Base-by-base conservation (phyloP, 2,329 filamentous ascomycete species). In the Claviceps fusiformis region DNA sequence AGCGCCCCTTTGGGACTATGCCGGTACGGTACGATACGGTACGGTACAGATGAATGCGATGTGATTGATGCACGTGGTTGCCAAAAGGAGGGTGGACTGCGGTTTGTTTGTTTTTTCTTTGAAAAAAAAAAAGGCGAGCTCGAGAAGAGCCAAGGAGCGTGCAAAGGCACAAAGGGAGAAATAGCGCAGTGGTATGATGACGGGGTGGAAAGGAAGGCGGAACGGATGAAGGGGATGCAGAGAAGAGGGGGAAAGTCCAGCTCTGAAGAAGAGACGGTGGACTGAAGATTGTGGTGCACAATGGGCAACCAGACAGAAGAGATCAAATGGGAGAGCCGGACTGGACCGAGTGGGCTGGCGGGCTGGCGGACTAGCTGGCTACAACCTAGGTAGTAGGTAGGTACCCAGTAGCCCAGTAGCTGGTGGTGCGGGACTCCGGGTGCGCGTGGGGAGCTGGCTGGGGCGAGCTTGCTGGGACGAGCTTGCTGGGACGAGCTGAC, bases 191-290 rank as follows among this genome's bases (percentile, higher is more conserved):
- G 60, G 62, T 62, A 45, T 39, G 68, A 67, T 69, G 67, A 61
- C 65, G 66, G 66, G 63, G 61, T 62, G 67, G 68, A 73, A 73
- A 68, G 67, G 65, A 70, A 67, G 63, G 68, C 67, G 65, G 48
- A 62, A 71, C 68, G 74, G 71, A 72, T 76, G 72, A 71, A 68
- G 68, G 70, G 64, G 68, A 45, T 45, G 43, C n/a, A 27, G 54
- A 43, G 52, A 35, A 44, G 47, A 31, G 41, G 35, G 65, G 62
- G 58, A 31, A 62, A 63, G 66, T 68, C 63, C 67, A 69, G 65
- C 67, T 69, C 66, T 64, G 61, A 55, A 55, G 48, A 54, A 60
- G 55, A 58, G 60, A 66, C 63, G 62, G 59, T 58, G 58, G 44
- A 53, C 24, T 62, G 62, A 64, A 56, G 60, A 53, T 59, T 57